These are phyloP conservation scores for Metroxylon sagu DNA, from an alignment of 176 grass and related monocot genomes.

Conservation along the genomic window DNA sequence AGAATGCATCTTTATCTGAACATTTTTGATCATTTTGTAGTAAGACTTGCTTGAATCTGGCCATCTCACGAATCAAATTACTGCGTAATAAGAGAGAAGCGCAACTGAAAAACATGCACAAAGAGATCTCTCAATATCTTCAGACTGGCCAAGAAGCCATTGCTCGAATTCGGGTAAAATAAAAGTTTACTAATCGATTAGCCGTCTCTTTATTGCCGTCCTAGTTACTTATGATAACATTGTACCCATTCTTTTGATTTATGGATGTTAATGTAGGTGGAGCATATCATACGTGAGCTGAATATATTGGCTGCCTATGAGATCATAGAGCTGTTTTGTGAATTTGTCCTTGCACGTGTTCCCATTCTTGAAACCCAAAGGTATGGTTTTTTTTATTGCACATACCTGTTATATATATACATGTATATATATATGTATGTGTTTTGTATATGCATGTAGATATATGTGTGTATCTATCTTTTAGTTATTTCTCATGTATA, in stretches of 20 bases:
- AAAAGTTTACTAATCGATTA: too few species aligned
- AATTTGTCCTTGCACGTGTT: slow-evolving; percentile 88
- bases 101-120: slow-evolving; percentile 83
- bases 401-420: too few species aligned
- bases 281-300: slow-evolving; percentile 85
- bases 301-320: slow-evolving; percentile 97
- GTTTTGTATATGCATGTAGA: too few species aligned
- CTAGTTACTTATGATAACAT: too few species aligned
- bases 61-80: slow-evolving; percentile 94
- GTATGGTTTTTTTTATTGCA: slow-evolving; percentile 33
- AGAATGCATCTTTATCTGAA: neutral
- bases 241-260: slow-evolving; percentile 4
- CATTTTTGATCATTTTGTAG: slow-evolving; percentile 28
- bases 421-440: too few species aligned
- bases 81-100: slow-evolving; percentile 92
- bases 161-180: slow-evolving; percentile 68
- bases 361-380: slow-evolving; percentile 86
- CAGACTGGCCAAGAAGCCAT: slow-evolving; percentile 82
- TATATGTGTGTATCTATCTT: too few species aligned
- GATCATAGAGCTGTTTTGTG: slow-evolving; percentile 90
- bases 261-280: slow-evolving; percentile 48
- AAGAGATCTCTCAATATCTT: slow-evolving; percentile 91
- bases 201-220: too few species aligned
- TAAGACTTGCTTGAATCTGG: slow-evolving; percentile 95
- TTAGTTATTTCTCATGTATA: too few species aligned